Percentiles rank a stretch among this genome's conserved stretches.
phyloP scores from a whole-genome alignment of 2,329 filamentous ascomycete species.

The Pseudocercospora cruenta region DNA sequence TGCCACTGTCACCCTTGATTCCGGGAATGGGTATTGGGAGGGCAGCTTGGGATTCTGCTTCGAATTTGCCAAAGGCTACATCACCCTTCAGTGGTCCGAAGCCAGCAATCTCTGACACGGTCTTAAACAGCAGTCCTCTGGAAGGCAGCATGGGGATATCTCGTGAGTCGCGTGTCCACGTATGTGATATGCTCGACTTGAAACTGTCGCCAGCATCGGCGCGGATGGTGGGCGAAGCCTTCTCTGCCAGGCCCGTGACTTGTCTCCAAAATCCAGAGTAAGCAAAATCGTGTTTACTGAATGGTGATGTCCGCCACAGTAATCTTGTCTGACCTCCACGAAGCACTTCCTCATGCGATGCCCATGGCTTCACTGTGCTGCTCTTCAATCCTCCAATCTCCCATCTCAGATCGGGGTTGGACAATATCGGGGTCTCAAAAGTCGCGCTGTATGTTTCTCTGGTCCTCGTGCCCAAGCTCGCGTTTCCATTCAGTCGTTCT shows the following conservation, averaged over 20 bases:
- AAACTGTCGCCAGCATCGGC: slow-evolving; percentile 86
- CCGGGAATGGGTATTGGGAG: slow-evolving; percentile 73
- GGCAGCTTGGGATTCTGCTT: slow-evolving; percentile 78
- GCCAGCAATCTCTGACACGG: slow-evolving; percentile 27
- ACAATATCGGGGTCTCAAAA: slow-evolving; percentile 79
- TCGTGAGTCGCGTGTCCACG: slow-evolving; percentile 76
- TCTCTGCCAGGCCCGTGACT: slow-evolving; percentile 74
- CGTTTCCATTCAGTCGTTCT: slow-evolving; percentile 84
- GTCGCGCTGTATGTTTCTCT: slow-evolving; percentile 87
- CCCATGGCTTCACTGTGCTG: slow-evolving; percentile 86
- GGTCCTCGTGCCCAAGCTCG: slow-evolving; percentile 85
- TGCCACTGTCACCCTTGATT: slow-evolving; percentile 69
- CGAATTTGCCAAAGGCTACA: slow-evolving; percentile 91
- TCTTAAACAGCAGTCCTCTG: slow-evolving; percentile 65
- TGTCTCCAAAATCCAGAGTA: slow-evolving; percentile 88
- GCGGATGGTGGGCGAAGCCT: slow-evolving; percentile 79
- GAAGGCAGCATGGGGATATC: slow-evolving; percentile 85
- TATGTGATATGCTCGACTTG: slow-evolving; percentile 84
- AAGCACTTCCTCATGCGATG: slow-evolving; percentile 87
- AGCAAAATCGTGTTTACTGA: slow-evolving; percentile 72
- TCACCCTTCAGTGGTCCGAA: slow-evolving; percentile 75
- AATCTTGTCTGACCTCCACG: slow-evolving; percentile 78
- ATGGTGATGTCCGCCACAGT: slow-evolving; percentile 66
- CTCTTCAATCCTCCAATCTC: slow-evolving; percentile 79
- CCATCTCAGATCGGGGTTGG: slow-evolving; percentile 78